Percentiles rank a stretch among this genome's conserved stretches.
Conservation (phyloP, 805 yeast genomes). For the Clavispora santaluciae region DNA sequence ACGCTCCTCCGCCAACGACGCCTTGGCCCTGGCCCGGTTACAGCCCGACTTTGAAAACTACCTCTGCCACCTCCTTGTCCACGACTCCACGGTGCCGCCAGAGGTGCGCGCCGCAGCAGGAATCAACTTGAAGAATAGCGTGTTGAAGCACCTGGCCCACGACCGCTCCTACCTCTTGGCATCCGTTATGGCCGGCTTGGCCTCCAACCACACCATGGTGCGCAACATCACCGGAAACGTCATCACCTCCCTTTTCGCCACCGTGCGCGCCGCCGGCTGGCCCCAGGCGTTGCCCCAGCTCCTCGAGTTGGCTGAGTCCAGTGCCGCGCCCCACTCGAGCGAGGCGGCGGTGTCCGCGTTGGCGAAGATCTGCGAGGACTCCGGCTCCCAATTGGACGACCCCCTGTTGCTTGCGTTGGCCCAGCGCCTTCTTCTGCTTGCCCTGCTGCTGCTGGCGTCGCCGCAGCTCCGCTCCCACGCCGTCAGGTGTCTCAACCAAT, state of each 20-base stretch:
- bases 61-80: constrained; percentile 61
- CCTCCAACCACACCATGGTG: constrained; percentile 54
- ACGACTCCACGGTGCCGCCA: constrained; percentile 42
- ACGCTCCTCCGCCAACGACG: constrained; percentile 66
- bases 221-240: constrained; percentile 90
- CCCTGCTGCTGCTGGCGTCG: constrained; percentile 32
- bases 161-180: constrained; percentile 33
- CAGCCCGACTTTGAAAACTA: constrained; percentile 83
- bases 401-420: constrained; percentile 67
- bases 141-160: constrained; percentile 37
- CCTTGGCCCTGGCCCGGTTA: constrained; percentile 60
- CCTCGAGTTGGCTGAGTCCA: constrained; percentile 44
- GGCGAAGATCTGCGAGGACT: constrained; percentile 87
- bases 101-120: constrained; percentile 87
- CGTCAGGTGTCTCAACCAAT: constrained; percentile 70
- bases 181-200: constrained; percentile 51
- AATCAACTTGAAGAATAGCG: constrained; percentile 69
- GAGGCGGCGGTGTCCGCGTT: constrained; percentile 81
- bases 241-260: constrained; percentile 71
- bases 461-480: constrained; percentile 56
- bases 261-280: constrained; percentile 68
- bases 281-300: constrained; percentile 68
- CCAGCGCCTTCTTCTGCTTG: constrained; percentile 6
- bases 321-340: constrained; percentile 29
- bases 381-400: constrained; percentile 59